phyloP scores from a whole-genome alignment of 768 basidiomycete species.

The Crassisporium funariophilum region DNA sequence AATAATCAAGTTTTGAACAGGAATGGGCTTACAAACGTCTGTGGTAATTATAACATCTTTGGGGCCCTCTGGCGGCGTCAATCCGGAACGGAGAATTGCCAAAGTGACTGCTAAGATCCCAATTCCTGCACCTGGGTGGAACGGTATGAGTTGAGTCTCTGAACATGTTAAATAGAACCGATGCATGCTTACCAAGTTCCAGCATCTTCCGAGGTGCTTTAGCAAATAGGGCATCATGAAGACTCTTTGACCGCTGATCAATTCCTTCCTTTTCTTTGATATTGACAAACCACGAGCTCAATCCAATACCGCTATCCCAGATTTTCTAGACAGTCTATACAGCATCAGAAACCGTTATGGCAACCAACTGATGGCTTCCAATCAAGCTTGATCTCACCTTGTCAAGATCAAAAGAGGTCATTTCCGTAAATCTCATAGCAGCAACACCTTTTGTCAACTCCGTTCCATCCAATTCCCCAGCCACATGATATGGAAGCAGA shows the following conservation, averaged over 20 bases:
- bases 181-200: conserved; percentile 66
- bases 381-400: conserved; percentile 57
- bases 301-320: conserved; percentile 92
- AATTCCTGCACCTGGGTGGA: conserved; percentile 71
- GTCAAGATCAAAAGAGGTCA: conserved; percentile 90
- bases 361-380: not conserved
- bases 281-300: conserved; percentile 74
- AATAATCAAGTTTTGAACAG: not conserved
- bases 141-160: not conserved
- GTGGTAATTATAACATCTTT: conserved; percentile 45
- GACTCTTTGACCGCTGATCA: conserved; percentile 2
- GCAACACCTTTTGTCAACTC: conserved; percentile 12
- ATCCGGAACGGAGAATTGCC: conserved; percentile 52
- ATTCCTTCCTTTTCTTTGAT: conserved; percentile 23
- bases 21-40: conserved; percentile 62
- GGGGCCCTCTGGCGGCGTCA: not conserved
- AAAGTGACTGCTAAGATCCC: conserved; percentile 78
- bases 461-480: conserved; percentile 15
- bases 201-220: conserved; percentile 46
- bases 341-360: conserved; percentile 19
- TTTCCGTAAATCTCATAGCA: conserved; percentile 62
- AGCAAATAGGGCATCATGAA: conserved; percentile 40
- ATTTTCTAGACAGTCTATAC: conserved; percentile 71
- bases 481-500: conserved; percentile 28
- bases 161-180: not conserved